Evolutionary conservation across 345 rosid genomes (phyloP).

Genomic region (Physaria fendleri): DNA sequence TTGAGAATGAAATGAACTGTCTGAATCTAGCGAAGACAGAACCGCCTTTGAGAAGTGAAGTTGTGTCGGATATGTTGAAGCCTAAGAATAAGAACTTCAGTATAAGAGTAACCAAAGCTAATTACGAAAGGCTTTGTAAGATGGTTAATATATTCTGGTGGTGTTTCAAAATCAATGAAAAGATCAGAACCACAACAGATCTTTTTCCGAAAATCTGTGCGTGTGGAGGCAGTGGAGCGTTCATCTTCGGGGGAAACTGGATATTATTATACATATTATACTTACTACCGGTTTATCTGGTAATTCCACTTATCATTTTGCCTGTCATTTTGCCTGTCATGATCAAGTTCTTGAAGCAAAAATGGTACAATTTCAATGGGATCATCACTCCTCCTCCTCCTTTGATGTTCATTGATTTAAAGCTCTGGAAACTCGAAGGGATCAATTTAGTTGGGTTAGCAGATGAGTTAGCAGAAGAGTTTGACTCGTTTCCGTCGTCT

Average conservation of each 20-base stretch:
- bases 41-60: constrained; percentile 17
- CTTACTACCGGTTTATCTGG: too few relatives aligned
- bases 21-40: too few relatives aligned
- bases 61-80: constrained; percentile 11
- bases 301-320: too few relatives aligned
- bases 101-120: not conserved
- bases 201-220: accelerated
- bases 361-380: too few relatives aligned
- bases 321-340: too few relatives aligned
- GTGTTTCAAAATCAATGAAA: not conserved
- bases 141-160: not conserved
- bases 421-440: not conserved
- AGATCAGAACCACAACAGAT: not conserved
- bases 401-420: not conserved
- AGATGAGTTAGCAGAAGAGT: constrained; percentile 17
- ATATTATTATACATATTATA: too few relatives aligned
- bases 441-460: too few relatives aligned
- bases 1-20: too few relatives aligned
- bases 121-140: not conserved
- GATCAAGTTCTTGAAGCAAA: not conserved
- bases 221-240: not conserved
- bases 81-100: not conserved
- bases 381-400: not conserved
- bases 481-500: not conserved
- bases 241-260: not conserved